These are phyloP conservation scores for Noccaea caerulescens DNA, from an alignment of 345 rosid species.

Conservation along the genomic window DNA sequence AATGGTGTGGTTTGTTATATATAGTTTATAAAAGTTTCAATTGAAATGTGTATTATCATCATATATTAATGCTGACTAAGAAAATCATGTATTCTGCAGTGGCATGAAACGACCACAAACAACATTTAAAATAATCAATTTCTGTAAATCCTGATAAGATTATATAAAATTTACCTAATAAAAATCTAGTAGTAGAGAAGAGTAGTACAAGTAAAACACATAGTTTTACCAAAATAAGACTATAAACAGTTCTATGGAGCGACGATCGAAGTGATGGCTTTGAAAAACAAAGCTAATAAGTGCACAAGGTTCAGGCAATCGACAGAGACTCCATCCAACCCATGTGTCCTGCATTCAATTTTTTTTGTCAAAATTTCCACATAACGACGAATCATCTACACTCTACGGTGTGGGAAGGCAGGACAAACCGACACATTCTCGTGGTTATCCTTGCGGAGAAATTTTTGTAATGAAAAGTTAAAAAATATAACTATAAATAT, in stretches of 20 bases:
- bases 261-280: slow-evolving; percentile 16
- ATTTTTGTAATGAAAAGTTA: background rate
- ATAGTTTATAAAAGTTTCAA: background rate
- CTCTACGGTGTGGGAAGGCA: slow-evolving; percentile 2
- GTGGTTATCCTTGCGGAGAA: slow-evolving; percentile 1
- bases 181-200: background rate
- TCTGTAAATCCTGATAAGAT: background rate
- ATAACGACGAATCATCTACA: slow-evolving; percentile 31
- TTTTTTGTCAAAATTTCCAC: background rate
- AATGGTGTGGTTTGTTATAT: background rate
- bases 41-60: background rate
- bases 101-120: background rate
- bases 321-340: slow-evolving; percentile 29
- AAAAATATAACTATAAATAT: no score
- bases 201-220: background rate
- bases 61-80: background rate
- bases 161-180: background rate
- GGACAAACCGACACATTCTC: slow-evolving; percentile 26
- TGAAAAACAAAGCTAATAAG: slow-evolving; percentile 12
- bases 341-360: slow-evolving; percentile 33
- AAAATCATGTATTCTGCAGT: no score
- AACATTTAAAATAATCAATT: background rate
- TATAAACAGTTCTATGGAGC: slow-evolving; percentile 5
- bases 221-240: slow-evolving; percentile 21
- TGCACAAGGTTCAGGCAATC: background rate